A percentile compares a stretch with the other conserved stretches of the same genome.
phyloP scores from a whole-genome alignment of 2,329 filamentous ascomycete species.

The Clarireedia sp. region DNA sequence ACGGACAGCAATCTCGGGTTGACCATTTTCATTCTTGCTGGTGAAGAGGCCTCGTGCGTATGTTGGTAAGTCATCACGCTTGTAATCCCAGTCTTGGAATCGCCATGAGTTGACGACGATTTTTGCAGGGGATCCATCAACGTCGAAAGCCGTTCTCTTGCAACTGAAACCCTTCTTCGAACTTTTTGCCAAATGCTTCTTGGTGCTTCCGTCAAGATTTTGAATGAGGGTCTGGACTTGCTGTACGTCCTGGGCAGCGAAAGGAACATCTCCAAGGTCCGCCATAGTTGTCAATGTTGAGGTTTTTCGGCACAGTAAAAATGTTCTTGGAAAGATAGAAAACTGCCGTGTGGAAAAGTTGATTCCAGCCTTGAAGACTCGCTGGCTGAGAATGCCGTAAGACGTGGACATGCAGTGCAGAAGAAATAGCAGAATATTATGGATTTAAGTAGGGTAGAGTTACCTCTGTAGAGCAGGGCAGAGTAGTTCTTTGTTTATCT shows the following conservation, averaged over 20 bases:
- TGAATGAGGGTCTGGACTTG: conserved; percentile 43
- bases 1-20: conserved; percentile 71
- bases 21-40: conserved; percentile 54
- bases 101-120: conserved; percentile 83
- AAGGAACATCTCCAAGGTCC: conserved; percentile 46
- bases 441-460: too few relatives aligned
- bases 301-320: background rate
- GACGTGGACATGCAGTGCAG: too few relatives aligned
- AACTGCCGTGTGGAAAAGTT: too few relatives aligned
- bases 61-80: conserved; percentile 74
- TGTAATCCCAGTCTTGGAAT: conserved; percentile 94
- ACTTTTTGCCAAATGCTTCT: conserved; percentile 48
- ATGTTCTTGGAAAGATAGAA: background rate
- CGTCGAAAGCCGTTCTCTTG: conserved; percentile 71
- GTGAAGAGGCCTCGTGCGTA: conserved; percentile 94
- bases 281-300: conserved; percentile 40
- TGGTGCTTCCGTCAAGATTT: conserved; percentile 56
- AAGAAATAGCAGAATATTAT: too few relatives aligned
- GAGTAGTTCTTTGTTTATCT: too few relatives aligned
- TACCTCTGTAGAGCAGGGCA: too few relatives aligned
- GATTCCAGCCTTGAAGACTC: too few relatives aligned
- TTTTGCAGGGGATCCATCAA: conserved; percentile 53
- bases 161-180: conserved; percentile 61
- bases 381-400: too few relatives aligned
- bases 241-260: conserved; percentile 59